Evolutionary conservation across 2,329 filamentous ascomycete genomes (phyloP).

Genomic region (Sclerotinia nivalis): DNA sequence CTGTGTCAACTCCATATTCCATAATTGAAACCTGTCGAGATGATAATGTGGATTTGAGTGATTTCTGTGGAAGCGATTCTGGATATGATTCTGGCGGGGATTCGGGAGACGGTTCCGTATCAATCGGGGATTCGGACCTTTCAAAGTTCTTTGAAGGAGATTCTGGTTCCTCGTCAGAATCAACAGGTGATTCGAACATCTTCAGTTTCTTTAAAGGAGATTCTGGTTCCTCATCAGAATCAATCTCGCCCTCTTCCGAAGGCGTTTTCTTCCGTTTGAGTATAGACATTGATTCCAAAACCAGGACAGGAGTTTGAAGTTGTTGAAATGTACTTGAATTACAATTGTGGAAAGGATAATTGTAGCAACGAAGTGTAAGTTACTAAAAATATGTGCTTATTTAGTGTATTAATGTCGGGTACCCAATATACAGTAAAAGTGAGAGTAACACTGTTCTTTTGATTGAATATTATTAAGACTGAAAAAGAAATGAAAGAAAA

Average conservation of each 20-base stretch:
- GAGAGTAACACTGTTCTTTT: not conserved
- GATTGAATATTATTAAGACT: no score
- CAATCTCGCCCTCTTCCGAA: not conserved
- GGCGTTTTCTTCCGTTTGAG: not conserved
- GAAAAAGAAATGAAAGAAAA: not conserved
- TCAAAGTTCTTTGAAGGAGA: not conserved
- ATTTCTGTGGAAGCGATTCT: not conserved
- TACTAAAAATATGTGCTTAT: not conserved
- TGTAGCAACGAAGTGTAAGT: not conserved
- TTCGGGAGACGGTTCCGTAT: not conserved
- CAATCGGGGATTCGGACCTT: not conserved
- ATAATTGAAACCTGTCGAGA: not conserved
- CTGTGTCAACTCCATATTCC: not conserved
- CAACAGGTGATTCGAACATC: not conserved
- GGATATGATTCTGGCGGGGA: not conserved
- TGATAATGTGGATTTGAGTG: no score
- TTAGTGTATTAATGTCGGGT: no score
- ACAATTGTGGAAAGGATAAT: not conserved
- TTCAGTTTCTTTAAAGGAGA: not conserved
- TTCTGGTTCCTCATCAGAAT: not conserved
- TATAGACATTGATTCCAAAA: not conserved
- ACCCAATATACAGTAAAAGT: not conserved
- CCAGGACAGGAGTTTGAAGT: not conserved
- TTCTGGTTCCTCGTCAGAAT: not conserved
- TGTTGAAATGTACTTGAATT: no score